phyloP scores from a whole-genome alignment of 306 rosid species.

The Begonia masoniana region DNA sequence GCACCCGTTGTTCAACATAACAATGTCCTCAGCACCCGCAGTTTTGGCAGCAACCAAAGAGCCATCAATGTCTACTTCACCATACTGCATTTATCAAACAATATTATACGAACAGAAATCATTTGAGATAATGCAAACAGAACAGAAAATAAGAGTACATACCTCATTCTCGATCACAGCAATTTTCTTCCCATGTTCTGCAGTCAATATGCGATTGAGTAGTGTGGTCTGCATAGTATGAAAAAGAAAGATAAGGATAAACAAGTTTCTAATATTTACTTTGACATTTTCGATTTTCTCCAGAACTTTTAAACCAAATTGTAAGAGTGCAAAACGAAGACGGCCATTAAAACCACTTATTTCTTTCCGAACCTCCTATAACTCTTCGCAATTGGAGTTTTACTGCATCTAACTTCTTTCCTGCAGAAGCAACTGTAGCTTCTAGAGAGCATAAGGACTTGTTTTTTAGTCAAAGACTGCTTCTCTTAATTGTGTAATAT shows the following conservation, averaged over 20 bases:
- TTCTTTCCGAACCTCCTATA: too few relatives aligned
- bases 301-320: too few relatives aligned
- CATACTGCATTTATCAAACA: constrained; percentile 38
- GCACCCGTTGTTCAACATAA: constrained; percentile 86
- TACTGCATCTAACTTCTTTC: too few relatives aligned
- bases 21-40: constrained; percentile 88
- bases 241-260: too few relatives aligned
- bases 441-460: too few relatives aligned
- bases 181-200: constrained; percentile 84
- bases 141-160: not conserved
- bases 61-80: constrained; percentile 91
- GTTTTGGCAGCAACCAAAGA: constrained; percentile 79
- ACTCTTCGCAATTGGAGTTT: too few relatives aligned
- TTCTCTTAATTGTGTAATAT: not conserved
- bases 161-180: constrained; percentile 95
- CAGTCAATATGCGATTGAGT: constrained; percentile 80
- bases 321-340: too few relatives aligned
- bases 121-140: not conserved
- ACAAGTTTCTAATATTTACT: too few relatives aligned
- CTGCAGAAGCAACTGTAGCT: too few relatives aligned
- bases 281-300: too few relatives aligned
- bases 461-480: not conserved
- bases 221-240: constrained; percentile 58
- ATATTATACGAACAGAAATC: not conserved
- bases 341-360: too few relatives aligned